A percentile compares a stretch with the other conserved stretches of the same genome.
Conservation (phyloP, 2,329 filamentous ascomycete species). For the Amauroascus verrucosus region DNA sequence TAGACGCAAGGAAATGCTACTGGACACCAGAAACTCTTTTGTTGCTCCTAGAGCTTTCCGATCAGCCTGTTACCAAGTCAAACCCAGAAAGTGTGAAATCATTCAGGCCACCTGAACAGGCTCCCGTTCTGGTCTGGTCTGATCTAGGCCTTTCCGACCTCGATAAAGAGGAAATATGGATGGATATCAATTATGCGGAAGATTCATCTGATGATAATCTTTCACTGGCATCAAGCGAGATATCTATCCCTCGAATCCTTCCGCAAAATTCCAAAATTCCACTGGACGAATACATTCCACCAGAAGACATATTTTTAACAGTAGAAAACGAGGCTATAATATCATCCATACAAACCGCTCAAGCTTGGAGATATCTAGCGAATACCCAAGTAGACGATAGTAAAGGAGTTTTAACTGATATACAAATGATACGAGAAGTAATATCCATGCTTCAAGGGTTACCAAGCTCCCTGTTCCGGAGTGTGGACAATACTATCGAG, state of each 20-base stretch:
- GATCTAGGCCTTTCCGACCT: slow-evolving; percentile 70
- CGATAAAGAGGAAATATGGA: slow-evolving; percentile 35
- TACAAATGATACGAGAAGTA: slow-evolving; percentile 63
- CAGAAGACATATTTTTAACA: slow-evolving; percentile 26
- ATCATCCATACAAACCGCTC: slow-evolving; percentile 32
- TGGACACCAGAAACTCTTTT: slow-evolving; percentile 73
- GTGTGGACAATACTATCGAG: slow-evolving; percentile 25
- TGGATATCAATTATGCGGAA: slow-evolving; percentile 31
- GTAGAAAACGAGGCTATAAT: slow-evolving; percentile 29
- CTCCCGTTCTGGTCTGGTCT: slow-evolving; percentile 58
- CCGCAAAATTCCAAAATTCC: slow-evolving; percentile 22
- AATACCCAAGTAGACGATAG: slow-evolving; percentile 19
- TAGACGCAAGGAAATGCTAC: slow-evolving; percentile 47
- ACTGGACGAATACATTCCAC: slow-evolving; percentile 28
- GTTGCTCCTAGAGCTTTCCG: slow-evolving; percentile 68
- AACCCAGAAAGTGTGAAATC: slow-evolving; percentile 53
- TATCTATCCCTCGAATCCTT: slow-evolving; percentile 22
- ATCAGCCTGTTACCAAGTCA: slow-evolving; percentile 64
- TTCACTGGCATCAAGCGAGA: slow-evolving; percentile 26
- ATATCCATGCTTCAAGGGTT: slow-evolving; percentile 79
- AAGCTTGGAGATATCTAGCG: slow-evolving; percentile 39
- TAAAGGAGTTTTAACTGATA: slow-evolving; percentile 50
- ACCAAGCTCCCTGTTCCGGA: slow-evolving; percentile 59
- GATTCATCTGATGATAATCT: slow-evolving; percentile 33
- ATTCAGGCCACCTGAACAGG: slow-evolving; percentile 40